Evolutionary conservation across 2,329 filamentous ascomycete genomes (phyloP), one percentile per base, ranked within the genome.

Genomic region (Knufia fluminis): DNA sequence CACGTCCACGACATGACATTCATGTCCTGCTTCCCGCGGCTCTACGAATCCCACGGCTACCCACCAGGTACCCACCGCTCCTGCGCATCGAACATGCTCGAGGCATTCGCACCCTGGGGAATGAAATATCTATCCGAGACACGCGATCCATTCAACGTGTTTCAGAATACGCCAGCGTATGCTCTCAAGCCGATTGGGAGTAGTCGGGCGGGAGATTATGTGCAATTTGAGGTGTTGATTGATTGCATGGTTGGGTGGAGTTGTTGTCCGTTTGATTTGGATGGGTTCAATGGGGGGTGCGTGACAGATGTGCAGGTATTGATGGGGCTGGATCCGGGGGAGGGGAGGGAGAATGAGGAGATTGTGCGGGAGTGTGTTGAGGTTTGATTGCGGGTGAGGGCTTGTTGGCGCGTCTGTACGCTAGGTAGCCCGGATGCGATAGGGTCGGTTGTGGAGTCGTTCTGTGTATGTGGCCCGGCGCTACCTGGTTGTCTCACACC

Each of bases 1-100:
- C 64, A 66, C 45, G 62, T 65, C 23, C 66, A 68, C 57, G 66
- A 68, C n/a, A 66, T 68, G 64, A 66, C 63, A 1, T 66, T 64
- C 60, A 68, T 68, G 65, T 62, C 62, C 9, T 69, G 67, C 54
- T 66, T 64, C 49, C 67, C 66, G 1, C 59, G 62, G 26, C 58
- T 68, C 46, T 68, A 68, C 50, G 54, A 54, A 23, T 61, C 64
- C 46, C 52, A 56, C 31, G 65, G 64, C 16, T 38, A 8, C 35
- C 43, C 64, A 14, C 44, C 56, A 12, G 58, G 57, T n/a, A n/a
- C 7, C 6, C 67, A 69, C 54, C 52, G 66, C 12, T 63, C 58
- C 45, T 69, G 67, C 48, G 64, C 65, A 12, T 52, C 58, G 46
- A 68, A 68, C 52, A 64, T 68, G 38, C 62, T 62, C 1, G 65